phyloP scores from a whole-genome alignment of 2,329 filamentous ascomycete species.

The Madurella mycetomatis region DNA sequence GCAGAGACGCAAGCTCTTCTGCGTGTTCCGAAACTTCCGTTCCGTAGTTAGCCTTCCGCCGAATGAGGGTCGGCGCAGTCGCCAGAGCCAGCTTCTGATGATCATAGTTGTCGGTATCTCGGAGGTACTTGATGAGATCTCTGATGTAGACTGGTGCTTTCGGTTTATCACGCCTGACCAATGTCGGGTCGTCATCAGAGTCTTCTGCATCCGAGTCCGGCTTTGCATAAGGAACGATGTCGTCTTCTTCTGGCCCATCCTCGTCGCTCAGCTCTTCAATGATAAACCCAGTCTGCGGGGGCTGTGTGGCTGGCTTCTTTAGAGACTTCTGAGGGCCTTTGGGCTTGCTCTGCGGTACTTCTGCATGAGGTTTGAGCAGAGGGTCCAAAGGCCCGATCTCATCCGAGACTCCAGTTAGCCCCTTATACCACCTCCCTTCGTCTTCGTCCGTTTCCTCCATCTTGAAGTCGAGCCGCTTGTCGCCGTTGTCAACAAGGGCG shows the following conservation, averaged over 20 bases:
- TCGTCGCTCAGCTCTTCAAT: slow-evolving; percentile 59
- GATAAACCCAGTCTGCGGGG: slow-evolving; percentile 43
- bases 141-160: slow-evolving; percentile 86
- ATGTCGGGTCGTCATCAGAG: slow-evolving; percentile 85
- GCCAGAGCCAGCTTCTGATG: slow-evolving; percentile 73
- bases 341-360: slow-evolving; percentile 14
- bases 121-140: slow-evolving; percentile 72
- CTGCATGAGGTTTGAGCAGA: slow-evolving; percentile 35
- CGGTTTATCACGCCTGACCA: slow-evolving; percentile 77
- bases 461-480: slow-evolving; percentile 75
- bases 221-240: slow-evolving; percentile 74
- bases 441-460: slow-evolving; percentile 70
- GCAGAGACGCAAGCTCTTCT: slow-evolving; percentile 69
- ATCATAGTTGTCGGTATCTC: slow-evolving; percentile 79
- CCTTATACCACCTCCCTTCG: slow-evolving; percentile 73
- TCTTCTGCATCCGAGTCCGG: slow-evolving; percentile 86
- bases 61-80: slow-evolving; percentile 74
- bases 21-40: slow-evolving; percentile 82
- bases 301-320: slow-evolving; percentile 26
- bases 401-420: slow-evolving; percentile 60
- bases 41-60: slow-evolving; percentile 83
- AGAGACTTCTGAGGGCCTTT: slow-evolving; percentile 24
- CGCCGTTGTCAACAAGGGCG: slow-evolving; percentile 59
- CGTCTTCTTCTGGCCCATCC: slow-evolving; percentile 59
- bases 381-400: slow-evolving; percentile 52